Evolutionary conservation across 1,139 yeast genomes (phyloP), one percentile per base, ranked within the genome.

Genomic region (Kurtzmaniella quercitrusa): DNA sequence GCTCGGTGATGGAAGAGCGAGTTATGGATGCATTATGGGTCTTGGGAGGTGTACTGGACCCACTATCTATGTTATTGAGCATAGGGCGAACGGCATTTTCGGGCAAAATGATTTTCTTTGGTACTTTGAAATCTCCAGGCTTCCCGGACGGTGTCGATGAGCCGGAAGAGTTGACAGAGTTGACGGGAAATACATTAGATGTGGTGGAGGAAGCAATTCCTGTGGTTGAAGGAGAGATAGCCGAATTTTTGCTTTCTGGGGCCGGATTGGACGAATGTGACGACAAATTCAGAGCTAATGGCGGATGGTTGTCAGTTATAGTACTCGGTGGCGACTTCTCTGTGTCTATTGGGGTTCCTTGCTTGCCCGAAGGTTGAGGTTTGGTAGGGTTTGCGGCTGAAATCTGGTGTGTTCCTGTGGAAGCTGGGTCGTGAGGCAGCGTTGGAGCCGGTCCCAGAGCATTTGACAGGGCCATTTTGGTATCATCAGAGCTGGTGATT

Each of bases 1-100:
- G 55, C 52, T 63, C 67, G 31, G 70, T 55, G 37, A 70, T 65
- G 33, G 65, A 60, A 27, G 51, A 56, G 42, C 65, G 65, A 51
- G 66, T 68, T 31, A 31, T 31, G 18, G 36, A 3, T 8, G 18
- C 18, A 15, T 14, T 14, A 17, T 14, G 36, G 17, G 16, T 14
- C 14, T 14, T 5, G 14, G 12, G 9, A 11, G 36, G 14, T 6
- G 14, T 27, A 7, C 10, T 7, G 14, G 31, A n/a, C 12, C 31
- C 31, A 27, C 31, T n/a, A 3, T 34, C 37, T 16, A 19, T 12
- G 12, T 3, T 17, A 16, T 16, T 34, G 2, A 34, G 21, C 14
- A 17, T 21, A 8, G 23, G 21, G 10, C 21, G 19, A 9, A 17
- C 3, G 10, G 37, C 16, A 15, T 36, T 36, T 36, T 36, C 38